Conservation (phyloP, 2,329 filamentous ascomycete genomes). For the Colletotrichum sp. region DNA sequence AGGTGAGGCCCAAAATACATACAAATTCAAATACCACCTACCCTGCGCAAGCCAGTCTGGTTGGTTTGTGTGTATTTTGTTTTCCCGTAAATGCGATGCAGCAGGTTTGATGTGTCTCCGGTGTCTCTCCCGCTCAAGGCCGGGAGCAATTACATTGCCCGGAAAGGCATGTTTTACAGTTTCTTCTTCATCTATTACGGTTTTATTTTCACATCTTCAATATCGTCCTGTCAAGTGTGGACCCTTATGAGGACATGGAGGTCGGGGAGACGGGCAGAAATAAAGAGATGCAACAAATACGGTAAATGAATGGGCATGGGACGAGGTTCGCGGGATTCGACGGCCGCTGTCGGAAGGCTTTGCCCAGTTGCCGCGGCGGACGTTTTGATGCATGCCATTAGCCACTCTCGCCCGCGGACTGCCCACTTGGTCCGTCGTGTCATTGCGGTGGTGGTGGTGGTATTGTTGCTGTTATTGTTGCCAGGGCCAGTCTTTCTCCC, state of each 20-base stretch:
- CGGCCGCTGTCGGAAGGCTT: background rate
- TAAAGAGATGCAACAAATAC: background rate
- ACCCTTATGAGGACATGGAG: background rate
- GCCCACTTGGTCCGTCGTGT: background rate
- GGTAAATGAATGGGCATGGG: background rate
- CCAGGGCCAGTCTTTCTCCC: background rate
- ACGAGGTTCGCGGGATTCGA: background rate
- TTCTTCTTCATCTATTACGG: slow-evolving; percentile 14
- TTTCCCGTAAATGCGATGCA: background rate
- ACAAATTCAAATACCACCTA: slow-evolving; percentile 1
- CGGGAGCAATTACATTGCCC: background rate
- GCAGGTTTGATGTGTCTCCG: background rate
- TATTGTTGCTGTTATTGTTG: background rate
- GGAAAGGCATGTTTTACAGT: slow-evolving; percentile 1
- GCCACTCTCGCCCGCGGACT: background rate
- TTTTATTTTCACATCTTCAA: background rate
- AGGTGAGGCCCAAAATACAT: background rate
- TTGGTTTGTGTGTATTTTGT: background rate
- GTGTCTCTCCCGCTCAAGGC: background rate
- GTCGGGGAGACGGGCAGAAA: background rate
- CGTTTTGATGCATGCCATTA: background rate
- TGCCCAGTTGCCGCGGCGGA: background rate
- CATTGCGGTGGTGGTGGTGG: background rate
- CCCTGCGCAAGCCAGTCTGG: background rate
- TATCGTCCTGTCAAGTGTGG: background rate